Evolutionary conservation across 306 rosid species (phyloP).

Genomic region (Begonia peltatifolia): DNA sequence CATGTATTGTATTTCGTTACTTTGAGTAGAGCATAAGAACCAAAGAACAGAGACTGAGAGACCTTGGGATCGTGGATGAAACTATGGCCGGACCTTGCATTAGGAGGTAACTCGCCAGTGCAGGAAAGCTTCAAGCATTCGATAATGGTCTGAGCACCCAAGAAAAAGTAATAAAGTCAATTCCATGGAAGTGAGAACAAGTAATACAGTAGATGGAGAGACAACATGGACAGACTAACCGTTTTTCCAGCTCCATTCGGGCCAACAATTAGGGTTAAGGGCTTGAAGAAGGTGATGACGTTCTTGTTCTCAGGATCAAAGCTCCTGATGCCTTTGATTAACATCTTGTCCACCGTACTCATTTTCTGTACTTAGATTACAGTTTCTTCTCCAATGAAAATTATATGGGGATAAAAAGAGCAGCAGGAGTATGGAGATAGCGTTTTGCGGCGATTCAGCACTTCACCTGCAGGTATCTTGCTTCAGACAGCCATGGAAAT

Average conservation of each 20-base stretch:
- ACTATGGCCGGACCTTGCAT: slow-evolving; percentile 93
- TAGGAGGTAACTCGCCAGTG: slow-evolving; percentile 93
- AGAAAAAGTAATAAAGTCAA: neutral
- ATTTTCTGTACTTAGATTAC: slow-evolving; percentile 16
- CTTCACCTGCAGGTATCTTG: too few relatives aligned
- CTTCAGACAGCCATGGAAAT: too few relatives aligned
- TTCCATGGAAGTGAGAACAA: neutral
- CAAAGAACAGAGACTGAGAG: slow-evolving; percentile 6
- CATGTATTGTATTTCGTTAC: too few relatives aligned
- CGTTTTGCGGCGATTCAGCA: too few relatives aligned
- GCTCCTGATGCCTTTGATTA: slow-evolving; percentile 89
- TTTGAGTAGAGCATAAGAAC: neutral
- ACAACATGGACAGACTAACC: slow-evolving; percentile 12
- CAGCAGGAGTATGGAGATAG: too few relatives aligned
- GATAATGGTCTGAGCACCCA: slow-evolving; percentile 45
- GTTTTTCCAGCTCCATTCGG: slow-evolving; percentile 97
- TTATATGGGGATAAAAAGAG: too few relatives aligned
- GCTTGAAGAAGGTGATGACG: slow-evolving; percentile 93
- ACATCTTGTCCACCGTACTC: slow-evolving; percentile 97
- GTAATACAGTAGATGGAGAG: neutral
- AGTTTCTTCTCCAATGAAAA: too few relatives aligned
- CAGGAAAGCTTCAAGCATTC: slow-evolving; percentile 97
- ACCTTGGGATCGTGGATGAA: slow-evolving; percentile 98
- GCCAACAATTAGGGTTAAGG: slow-evolving; percentile 91
- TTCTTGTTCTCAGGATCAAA: slow-evolving; percentile 93